These are phyloP conservation scores for Penicillium vulpinum DNA, from an alignment of 2,329 filamentous ascomycete species.

Conservation along the genomic window DNA sequence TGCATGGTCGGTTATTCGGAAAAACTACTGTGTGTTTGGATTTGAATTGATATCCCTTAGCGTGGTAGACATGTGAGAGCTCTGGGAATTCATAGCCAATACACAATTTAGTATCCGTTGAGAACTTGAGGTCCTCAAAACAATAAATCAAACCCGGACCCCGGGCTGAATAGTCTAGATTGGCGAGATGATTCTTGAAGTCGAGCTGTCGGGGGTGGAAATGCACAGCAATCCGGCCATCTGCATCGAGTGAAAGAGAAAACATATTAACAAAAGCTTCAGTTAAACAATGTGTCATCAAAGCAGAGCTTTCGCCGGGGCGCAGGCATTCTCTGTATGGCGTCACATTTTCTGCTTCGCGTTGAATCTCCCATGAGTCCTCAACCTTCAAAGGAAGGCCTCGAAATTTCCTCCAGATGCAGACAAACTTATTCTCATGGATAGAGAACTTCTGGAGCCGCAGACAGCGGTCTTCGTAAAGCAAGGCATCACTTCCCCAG, in stretches of 20 bases:
- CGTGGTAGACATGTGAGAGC: neutral
- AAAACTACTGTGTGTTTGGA: too few relatives aligned
- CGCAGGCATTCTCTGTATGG: neutral
- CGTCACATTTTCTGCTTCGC: neutral
- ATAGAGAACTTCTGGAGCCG: neutral
- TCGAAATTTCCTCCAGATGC: neutral
- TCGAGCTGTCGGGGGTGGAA: neutral
- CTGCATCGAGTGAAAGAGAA: neutral
- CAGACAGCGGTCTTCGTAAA: neutral
- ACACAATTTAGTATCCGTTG: neutral
- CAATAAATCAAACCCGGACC: neutral
- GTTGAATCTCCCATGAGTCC: neutral
- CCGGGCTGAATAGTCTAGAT: neutral
- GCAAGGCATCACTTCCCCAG: fast-evolving
- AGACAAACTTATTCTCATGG: neutral
- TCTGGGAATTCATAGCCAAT: neutral
- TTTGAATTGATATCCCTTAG: neutral
- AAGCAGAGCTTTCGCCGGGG: neutral
- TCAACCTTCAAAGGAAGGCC: neutral
- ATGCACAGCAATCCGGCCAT: neutral
- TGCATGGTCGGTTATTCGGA: too few relatives aligned
- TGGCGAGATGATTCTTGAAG: neutral
- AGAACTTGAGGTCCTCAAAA: neutral
- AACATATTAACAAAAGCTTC: neutral
- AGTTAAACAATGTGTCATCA: neutral